Evolutionary conservation across 2,329 filamentous ascomycete species (phyloP).

Genomic region (Fusarium verrucosum): DNA sequence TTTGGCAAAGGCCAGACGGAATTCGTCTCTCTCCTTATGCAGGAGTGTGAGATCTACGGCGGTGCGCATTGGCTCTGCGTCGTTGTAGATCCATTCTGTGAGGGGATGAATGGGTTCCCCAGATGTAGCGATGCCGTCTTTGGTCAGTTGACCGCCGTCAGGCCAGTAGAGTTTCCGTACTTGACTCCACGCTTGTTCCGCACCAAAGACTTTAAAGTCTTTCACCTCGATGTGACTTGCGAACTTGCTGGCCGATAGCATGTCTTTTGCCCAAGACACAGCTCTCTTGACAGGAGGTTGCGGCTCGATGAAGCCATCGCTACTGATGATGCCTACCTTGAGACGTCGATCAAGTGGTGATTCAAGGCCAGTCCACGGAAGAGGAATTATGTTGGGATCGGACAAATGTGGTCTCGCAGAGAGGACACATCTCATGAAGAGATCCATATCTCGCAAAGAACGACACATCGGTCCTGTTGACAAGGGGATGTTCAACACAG

Average conservation of each 20-base stretch:
- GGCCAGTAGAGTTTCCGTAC: constrained; percentile 58
- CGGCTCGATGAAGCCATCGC: constrained; percentile 51
- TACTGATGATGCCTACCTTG: constrained; percentile 55
- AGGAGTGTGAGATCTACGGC: constrained; percentile 24
- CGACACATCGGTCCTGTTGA: constrained; percentile 38
- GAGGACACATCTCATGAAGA: constrained; percentile 30
- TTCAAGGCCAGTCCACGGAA: constrained; percentile 46
- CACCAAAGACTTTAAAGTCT: constrained; percentile 47
- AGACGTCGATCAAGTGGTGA: constrained; percentile 33
- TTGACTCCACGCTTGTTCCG: constrained; percentile 43
- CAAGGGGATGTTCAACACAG: constrained; percentile 46
- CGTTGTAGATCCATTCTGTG: constrained; percentile 52
- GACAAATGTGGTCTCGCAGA: constrained; percentile 30
- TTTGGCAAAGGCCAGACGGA: constrained; percentile 46
- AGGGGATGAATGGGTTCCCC: constrained; percentile 58
- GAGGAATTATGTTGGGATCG: constrained; percentile 44
- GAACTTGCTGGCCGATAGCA: constrained; percentile 31
- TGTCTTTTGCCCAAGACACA: constrained; percentile 47
- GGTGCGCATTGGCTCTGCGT: constrained; percentile 42
- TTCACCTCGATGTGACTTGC: constrained; percentile 46
- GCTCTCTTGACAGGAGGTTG: constrained; percentile 53
- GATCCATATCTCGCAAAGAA: constrained; percentile 38
- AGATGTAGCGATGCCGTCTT: constrained; percentile 46
- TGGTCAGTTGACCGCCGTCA: constrained; percentile 50
- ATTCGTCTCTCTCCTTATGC: constrained; percentile 44